phyloP scores from a whole-genome alignment of 495 filamentous ascomycete species.

The Xylaria curta region DNA sequence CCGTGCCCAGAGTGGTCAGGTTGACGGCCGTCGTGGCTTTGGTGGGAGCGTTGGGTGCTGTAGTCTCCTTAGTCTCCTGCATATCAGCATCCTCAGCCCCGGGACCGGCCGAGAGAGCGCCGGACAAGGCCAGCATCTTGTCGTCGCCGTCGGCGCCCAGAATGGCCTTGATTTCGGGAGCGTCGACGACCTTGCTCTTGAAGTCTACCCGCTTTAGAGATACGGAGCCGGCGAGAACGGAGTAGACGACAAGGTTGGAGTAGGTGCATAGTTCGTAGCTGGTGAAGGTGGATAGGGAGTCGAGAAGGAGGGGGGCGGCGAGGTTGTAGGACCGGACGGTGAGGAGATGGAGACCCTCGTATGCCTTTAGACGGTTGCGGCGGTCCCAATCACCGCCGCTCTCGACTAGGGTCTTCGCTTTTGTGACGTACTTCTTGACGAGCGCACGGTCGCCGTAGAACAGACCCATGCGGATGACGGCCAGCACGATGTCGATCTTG shows the following conservation, averaged over 20 bases:
- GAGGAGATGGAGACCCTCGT: conserved; percentile 92
- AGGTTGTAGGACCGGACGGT: conserved; percentile 87
- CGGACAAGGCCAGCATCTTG: conserved; percentile 77
- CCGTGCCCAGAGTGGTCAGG: conserved; percentile 77
- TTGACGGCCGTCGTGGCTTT: conserved; percentile 74
- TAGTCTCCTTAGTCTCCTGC: conserved; percentile 61
- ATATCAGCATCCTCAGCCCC: conserved; percentile 81
- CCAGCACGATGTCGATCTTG: conserved; percentile 95
- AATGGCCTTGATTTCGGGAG: conserved; percentile 96
- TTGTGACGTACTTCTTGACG: conserved; percentile 91
- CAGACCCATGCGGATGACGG: conserved; percentile 91
- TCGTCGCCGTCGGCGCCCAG: conserved; percentile 84
- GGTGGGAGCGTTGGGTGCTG: conserved; percentile 58
- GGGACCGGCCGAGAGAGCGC: conserved; percentile 77
- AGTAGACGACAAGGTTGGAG: conserved; percentile 91
- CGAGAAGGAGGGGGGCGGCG: conserved; percentile 90
- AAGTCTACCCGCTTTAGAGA: conserved; percentile 97
- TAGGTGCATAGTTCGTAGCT: conserved; percentile 98
- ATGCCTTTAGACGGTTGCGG: conserved; percentile 96
- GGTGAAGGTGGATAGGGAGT: conserved; percentile 97
- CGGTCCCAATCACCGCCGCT: conserved; percentile 98
- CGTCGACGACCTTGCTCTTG: conserved; percentile 97
- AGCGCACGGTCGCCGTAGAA: conserved; percentile 92
- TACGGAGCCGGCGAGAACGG: conserved; percentile 91
- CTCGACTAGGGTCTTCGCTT: conserved; percentile 88